A percentile compares a stretch with the other conserved stretches of the same genome.
These are phyloP conservation scores for Psilocybe sp. DNA, from an alignment of 768 basidiomycete genomes.

Conservation along the genomic window DNA sequence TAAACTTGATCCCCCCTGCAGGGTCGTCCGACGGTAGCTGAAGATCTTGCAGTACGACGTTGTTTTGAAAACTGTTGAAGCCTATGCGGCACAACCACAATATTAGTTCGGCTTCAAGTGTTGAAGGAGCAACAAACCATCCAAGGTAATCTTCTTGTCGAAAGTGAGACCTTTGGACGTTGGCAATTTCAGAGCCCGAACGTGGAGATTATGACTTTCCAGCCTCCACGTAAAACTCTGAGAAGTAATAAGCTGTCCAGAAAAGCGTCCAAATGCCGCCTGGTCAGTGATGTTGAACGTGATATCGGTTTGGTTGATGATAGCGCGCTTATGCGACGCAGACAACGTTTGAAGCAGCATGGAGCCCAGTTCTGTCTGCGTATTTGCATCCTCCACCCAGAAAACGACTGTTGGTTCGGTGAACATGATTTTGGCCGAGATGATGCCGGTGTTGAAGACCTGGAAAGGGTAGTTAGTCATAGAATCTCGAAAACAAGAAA, in stretches of 20 bases:
- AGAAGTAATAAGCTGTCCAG: conserved; percentile 61
- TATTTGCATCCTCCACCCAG: conserved; percentile 50
- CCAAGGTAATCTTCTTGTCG: conserved; percentile 55
- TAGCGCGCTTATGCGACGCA: conserved; percentile 54
- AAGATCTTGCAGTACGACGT: conserved; percentile 54
- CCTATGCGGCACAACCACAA: conserved; percentile 29
- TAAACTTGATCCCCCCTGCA: conserved; percentile 64
- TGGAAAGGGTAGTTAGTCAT: too few relatives aligned
- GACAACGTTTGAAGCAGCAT: conserved; percentile 46
- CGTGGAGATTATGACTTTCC: conserved; percentile 48
- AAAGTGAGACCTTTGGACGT: conserved; percentile 64
- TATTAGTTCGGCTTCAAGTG: too few relatives aligned
- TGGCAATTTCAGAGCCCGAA: conserved; percentile 68
- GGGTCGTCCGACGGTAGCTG: conserved; percentile 67
- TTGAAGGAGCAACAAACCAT: conserved; percentile 34
- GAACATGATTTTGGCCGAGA: conserved; percentile 63
- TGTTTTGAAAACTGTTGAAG: conserved; percentile 58
- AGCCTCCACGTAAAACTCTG: conserved; percentile 69
- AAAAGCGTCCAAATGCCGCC: conserved; percentile 59
- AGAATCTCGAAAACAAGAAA: too few relatives aligned
- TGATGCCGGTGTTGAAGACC: conserved; percentile 53
- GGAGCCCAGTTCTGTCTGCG: conserved; percentile 49
- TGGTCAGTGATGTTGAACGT: conserved; percentile 55
- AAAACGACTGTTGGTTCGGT: conserved; percentile 52
- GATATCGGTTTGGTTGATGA: conserved; percentile 53